Conservation (phyloP, 2,329 filamentous ascomycete species). For the Trichoderma oligosporum region DNA sequence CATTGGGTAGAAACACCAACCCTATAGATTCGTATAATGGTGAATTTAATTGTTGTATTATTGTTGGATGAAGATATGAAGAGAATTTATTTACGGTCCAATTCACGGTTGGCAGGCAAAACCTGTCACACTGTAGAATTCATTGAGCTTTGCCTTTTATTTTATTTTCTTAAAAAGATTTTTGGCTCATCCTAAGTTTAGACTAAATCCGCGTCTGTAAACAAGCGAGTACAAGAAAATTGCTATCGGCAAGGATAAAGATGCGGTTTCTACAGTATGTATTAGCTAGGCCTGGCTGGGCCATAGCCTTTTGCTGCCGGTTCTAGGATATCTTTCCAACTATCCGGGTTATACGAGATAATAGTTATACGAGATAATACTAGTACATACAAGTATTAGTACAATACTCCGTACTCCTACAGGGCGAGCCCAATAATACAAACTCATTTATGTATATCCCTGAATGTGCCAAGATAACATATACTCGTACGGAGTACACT, state of each 20-base stretch:
- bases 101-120: not conserved
- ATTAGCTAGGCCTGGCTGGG: not conserved
- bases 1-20: not conserved
- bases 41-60: not conserved
- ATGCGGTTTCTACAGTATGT: no score
- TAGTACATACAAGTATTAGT: no score
- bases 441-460: no score
- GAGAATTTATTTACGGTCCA: not conserved
- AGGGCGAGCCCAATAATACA: not conserved
- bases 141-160: not conserved
- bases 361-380: no score
- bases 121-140: not conserved
- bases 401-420: no score
- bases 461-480: no score
- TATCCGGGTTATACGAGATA: not conserved
- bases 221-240: not conserved
- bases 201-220: no score
- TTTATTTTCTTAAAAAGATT: no score
- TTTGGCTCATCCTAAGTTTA: no score
- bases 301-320: not conserved
- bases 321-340: not conserved
- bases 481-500: no score
- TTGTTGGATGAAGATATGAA: not conserved
- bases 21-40: not conserved
- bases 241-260: slow-evolving; percentile 3